Evolutionary conservation across 2,329 filamentous ascomycete genomes (phyloP), one percentile per base, ranked within the genome.

Genomic region (Dactylellina sp.): DNA sequence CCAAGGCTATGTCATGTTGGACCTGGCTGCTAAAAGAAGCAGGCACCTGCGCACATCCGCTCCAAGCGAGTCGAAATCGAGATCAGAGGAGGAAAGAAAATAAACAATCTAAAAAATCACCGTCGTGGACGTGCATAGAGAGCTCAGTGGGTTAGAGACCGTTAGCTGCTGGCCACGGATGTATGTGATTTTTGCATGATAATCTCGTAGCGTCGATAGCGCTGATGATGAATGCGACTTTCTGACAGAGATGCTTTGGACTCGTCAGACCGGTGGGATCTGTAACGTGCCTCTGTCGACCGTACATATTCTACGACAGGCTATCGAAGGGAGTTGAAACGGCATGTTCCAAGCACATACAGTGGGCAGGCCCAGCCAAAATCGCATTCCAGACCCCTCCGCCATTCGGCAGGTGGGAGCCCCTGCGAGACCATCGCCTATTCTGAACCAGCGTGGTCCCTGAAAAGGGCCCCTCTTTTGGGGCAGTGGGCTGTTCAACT

Each of bases 291-390:
- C 47, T 61, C 32, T 49, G 44, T 61, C 40, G 57, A 61, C 28
- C 57, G 44, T 61, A 61, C 57, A 61, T 25, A 62, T 44, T 62
- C 35, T 35, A 52, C 32, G 32, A 62, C 59, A 62, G 22, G 35
- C 46, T 46, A 22, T 20, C 42, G 20, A 22, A 16, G 42, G 2
- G 4, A 18, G 16, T 46, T 46, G 42, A 46, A 46, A 46, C 42
- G 42, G n/a, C n/a, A n/a, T n/a, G n/a, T n/a, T n/a, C n/a, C n/a
- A n/a, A n/a, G n/a, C n/a, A n/a, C n/a, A n/a, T n/a, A 42, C 11
- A 12, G 39, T n/a, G n/a, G n/a, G n/a, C n/a, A 16, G 39, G 5
- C 9, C n/a, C 39, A 42, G 39, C 16, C 39, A 5, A n/a, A 20
- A 20, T 20, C 5, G 42, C 42, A 46, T 46, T 46, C 42, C 42